Evolutionary conservation across 306 rosid species (phyloP).

Genomic region (Begonia loranthoides): DNA sequence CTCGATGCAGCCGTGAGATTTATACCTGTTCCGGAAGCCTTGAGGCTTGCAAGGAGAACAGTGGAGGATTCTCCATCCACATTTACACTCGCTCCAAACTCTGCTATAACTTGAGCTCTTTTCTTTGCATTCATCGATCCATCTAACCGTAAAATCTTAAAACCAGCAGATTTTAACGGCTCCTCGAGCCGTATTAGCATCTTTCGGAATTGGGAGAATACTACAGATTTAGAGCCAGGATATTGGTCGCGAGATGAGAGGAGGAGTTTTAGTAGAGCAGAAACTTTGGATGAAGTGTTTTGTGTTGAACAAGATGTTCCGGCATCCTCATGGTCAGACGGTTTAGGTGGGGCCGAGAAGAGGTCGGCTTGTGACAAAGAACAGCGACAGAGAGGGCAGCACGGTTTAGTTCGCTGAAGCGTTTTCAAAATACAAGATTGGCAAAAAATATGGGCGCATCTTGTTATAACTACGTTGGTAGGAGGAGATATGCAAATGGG

Average conservation of each 20-base stretch:
- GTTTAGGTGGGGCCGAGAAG: constrained; percentile 50
- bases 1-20: constrained; percentile 68
- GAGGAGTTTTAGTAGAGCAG: constrained; percentile 52
- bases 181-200: constrained; percentile 45
- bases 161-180: constrained; percentile 56
- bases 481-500: constrained; percentile 70
- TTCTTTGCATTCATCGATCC: constrained; percentile 62
- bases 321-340: constrained; percentile 18
- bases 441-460: constrained; percentile 72
- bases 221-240: constrained; percentile 50
- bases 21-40: constrained; percentile 63
- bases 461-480: constrained; percentile 41
- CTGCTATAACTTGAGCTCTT: constrained; percentile 41
- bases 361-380: constrained; percentile 41
- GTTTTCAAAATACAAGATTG: constrained; percentile 51
- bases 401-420: constrained; percentile 24
- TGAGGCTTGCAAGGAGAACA: constrained; percentile 75
- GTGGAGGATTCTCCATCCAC: constrained; percentile 18
- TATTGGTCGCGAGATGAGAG: constrained; percentile 31
- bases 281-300: constrained; percentile 38
- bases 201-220: constrained; percentile 71
- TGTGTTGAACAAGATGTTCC: constrained; percentile 10
- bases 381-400: constrained; percentile 76
- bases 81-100: constrained; percentile 23
- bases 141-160: constrained; percentile 52